A percentile compares a stretch with the other conserved stretches of the same genome.
Conservation (phyloP, 345 rosid genomes). For the Lumnitzera racemosa region DNA sequence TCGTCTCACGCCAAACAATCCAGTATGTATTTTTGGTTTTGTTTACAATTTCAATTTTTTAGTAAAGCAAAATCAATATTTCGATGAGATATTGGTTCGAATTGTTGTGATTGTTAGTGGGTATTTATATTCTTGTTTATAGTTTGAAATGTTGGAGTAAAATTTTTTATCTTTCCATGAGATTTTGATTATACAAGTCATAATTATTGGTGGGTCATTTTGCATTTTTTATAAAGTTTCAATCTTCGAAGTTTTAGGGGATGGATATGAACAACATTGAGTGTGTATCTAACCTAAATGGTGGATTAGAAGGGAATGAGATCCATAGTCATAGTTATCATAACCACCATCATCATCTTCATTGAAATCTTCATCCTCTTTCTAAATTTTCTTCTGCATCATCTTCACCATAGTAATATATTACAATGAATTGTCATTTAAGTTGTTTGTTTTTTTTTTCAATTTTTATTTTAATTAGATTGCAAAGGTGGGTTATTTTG, state of each 20-base stretch:
- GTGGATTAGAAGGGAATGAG: conserved; percentile 55
- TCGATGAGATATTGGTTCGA: no score
- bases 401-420: conserved; percentile 10
- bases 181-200: background rate
- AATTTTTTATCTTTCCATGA: background rate
- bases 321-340: conserved; percentile 38
- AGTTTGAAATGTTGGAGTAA: background rate
- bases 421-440: no score
- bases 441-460: no score
- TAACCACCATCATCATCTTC: conserved; percentile 6
- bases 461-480: no score
- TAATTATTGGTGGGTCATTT: conserved; percentile 2
- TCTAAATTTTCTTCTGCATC: conserved; percentile 50
- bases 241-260: background rate
- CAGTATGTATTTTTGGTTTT: no score
- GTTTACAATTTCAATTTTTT: no score
- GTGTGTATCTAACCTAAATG: conserved; percentile 62
- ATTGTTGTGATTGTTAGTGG: no score
- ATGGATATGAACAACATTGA: conserved; percentile 83
- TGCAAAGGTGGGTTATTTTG: no score
- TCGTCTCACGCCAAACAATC: no score
- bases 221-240: background rate
- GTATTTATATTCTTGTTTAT: no score
- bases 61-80: no score
- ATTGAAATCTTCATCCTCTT: conserved; percentile 22